These are phyloP conservation scores for Hypoxylon fragiforme DNA, from an alignment of 495 filamentous ascomycete genomes.

Conservation along the genomic window DNA sequence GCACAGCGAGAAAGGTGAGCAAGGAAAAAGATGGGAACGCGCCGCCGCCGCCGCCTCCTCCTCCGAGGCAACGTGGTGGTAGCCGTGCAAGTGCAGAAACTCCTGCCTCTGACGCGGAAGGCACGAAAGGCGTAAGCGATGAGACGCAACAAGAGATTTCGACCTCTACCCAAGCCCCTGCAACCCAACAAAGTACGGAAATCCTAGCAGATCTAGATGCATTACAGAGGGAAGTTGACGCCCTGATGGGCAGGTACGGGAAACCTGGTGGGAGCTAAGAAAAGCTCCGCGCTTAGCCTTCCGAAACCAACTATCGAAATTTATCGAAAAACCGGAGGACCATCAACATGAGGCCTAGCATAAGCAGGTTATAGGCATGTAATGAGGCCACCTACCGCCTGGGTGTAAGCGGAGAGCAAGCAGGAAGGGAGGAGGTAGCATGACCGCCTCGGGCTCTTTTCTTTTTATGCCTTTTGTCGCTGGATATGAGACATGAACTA, in stretches of 20 bases:
- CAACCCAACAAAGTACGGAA: conserved; percentile 42
- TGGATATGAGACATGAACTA: conserved; percentile 24
- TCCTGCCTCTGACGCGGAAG: conserved; percentile 20
- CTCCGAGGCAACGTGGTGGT: conserved; percentile 59
- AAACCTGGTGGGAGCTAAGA: conserved; percentile 12
- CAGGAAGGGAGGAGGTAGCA: neutral
- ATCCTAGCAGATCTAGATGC: conserved; percentile 69
- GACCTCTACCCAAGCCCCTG: conserved; percentile 18
- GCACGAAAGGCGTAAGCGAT: conserved; percentile 14
- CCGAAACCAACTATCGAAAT: too few relatives aligned
- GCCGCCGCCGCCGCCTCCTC: conserved; percentile 64
- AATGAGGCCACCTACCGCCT: too few relatives aligned
- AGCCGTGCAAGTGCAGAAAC: conserved; percentile 53
- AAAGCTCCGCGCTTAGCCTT: too few relatives aligned
- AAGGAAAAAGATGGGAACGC: conserved; percentile 34
- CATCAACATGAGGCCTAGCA: too few relatives aligned
- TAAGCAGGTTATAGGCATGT: too few relatives aligned
- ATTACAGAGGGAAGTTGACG: conserved; percentile 74
- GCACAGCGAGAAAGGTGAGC: conserved; percentile 25
- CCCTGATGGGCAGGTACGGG: conserved; percentile 61
- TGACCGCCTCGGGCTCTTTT: neutral
- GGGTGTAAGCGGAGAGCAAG: too few relatives aligned
- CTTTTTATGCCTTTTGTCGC: neutral
- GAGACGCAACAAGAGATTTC: conserved; percentile 26
- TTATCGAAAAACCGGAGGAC: too few relatives aligned